phyloP scores from a whole-genome alignment of 768 basidiomycete genomes.

The Mycena rebaudengoi region DNA sequence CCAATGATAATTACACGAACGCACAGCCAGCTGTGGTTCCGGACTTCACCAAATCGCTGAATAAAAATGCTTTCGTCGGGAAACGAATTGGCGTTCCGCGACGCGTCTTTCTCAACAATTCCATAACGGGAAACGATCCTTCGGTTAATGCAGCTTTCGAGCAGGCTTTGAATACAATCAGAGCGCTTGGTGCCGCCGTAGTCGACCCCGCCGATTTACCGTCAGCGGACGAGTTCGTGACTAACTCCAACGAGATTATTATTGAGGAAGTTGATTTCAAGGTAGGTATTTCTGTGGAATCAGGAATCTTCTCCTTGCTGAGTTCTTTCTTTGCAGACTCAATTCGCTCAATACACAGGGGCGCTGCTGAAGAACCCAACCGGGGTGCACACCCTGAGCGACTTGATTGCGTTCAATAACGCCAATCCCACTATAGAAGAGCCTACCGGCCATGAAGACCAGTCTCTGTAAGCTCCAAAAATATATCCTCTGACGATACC shows the following conservation, averaged over 20 bases:
- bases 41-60: constrained; percentile 61
- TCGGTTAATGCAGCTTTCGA: constrained; percentile 49
- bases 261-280: constrained; percentile 66
- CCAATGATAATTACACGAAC: no score
- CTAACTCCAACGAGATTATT: constrained; percentile 59
- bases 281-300: constrained; percentile 34
- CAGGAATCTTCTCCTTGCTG: neutral
- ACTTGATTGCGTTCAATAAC: constrained; percentile 65
- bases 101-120: constrained; percentile 42
- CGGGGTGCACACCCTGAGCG: constrained; percentile 61
- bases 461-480: constrained; percentile 41
- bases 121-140: constrained; percentile 40
- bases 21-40: no score
- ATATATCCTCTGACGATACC: no score
- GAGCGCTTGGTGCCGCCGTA: constrained; percentile 54
- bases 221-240: constrained; percentile 57
- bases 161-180: constrained; percentile 44
- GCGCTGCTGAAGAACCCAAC: constrained; percentile 60
- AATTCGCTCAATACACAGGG: constrained; percentile 59
- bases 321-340: constrained; percentile 49
- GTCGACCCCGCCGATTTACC: constrained; percentile 71
- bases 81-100: constrained; percentile 64
- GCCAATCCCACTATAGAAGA: constrained; percentile 59
- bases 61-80: constrained; percentile 54
- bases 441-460: constrained; percentile 47